Base-by-base conservation (phyloP, 2,329 filamentous ascomycete genomes). In the Colletotrichum viniferum region DNA sequence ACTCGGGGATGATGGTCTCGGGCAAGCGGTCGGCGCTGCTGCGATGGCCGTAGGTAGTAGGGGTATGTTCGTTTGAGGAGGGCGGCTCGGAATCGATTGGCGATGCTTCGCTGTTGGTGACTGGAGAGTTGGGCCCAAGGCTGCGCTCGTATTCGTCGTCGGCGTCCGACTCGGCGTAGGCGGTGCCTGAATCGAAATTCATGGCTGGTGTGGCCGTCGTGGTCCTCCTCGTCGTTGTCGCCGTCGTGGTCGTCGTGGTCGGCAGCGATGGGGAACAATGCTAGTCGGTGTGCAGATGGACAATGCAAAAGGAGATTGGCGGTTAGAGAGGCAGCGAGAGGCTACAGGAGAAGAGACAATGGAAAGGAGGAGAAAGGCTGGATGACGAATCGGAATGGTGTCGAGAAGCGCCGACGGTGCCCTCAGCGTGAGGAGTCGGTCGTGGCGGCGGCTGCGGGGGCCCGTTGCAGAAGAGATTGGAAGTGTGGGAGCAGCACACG, bases 61-160 rank as follows among this genome's bases (percentile, higher is more conserved):
- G 94, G 9, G 94, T 96, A 83, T 96, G 94, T 81, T 96, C 93
- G 79, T 89, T 87, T 6, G 90, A 89, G 62, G 92, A 95, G 55
- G 90, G 91, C 74, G 93, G 90, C 78, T 95, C 94, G 14, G 93
- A 95, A 80, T 94, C 93, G 81, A 93, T 94, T 74, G 92, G 92
- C 56, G 92, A 94, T 77, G 88, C 87, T 82, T 95, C 93, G 79
- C 91, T 93, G 82, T 94, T 93, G 77, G 92, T 88, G 78, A 91
- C 90, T 74, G 92, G 94, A 7, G 92, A 94, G 83, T 90, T 92
- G 81, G 92, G 90, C 81, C 90, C 89, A 79, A 93, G 88, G 83
- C 92, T 93, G 82, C 93, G 89, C 88, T 96, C 94, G 83, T 95
- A 95, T 87, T 96, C 94, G 85, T 96, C 94, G 85, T 95, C 94